phyloP scores from a whole-genome alignment of 495 filamentous ascomycete species.

The Parathielavia appendiculata region DNA sequence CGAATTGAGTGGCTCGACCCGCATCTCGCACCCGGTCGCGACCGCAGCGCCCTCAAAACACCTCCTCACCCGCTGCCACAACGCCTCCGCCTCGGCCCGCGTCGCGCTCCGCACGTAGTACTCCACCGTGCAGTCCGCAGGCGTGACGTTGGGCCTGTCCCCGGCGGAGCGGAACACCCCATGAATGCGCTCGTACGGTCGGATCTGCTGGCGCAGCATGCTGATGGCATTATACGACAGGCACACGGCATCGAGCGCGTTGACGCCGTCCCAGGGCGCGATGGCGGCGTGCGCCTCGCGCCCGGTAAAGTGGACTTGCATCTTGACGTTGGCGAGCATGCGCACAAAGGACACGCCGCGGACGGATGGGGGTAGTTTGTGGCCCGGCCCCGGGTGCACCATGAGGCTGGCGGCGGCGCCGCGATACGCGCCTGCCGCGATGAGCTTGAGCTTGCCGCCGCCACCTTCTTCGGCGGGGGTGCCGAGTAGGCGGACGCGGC shows the following conservation, averaged over 20 bases:
- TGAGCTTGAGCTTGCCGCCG: conserved; percentile 47
- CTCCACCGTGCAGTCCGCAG: conserved; percentile 48
- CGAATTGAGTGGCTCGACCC: conserved; percentile 43
- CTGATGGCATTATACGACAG: conserved; percentile 58
- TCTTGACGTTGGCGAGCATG: conserved; percentile 52
- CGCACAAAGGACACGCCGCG: conserved; percentile 38
- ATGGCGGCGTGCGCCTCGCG: conserved; percentile 53
- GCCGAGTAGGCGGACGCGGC: conserved; percentile 57
- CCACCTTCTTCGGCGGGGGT: conserved; percentile 65
- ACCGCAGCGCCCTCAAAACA: conserved; percentile 54
- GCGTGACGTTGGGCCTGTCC: conserved; percentile 45
- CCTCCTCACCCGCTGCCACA: conserved; percentile 48
- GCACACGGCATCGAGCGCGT: conserved; percentile 59
- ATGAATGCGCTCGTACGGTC: conserved; percentile 33
- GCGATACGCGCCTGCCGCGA: conserved; percentile 47
- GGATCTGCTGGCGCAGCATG: conserved; percentile 58
- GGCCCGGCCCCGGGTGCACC: conserved; percentile 47
- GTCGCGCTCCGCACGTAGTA: conserved; percentile 53
- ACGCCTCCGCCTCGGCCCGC: conserved; percentile 35
- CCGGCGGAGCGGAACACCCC: conserved; percentile 28
- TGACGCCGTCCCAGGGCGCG: conserved; percentile 61
- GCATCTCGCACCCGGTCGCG: conserved; percentile 51
- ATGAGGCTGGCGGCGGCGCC: conserved; percentile 48
- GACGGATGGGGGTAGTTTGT: conserved; percentile 25
- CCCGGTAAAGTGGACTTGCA: conserved; percentile 41